Base-by-base conservation (phyloP, 805 yeast species). In the Candida bentonensis region DNA sequence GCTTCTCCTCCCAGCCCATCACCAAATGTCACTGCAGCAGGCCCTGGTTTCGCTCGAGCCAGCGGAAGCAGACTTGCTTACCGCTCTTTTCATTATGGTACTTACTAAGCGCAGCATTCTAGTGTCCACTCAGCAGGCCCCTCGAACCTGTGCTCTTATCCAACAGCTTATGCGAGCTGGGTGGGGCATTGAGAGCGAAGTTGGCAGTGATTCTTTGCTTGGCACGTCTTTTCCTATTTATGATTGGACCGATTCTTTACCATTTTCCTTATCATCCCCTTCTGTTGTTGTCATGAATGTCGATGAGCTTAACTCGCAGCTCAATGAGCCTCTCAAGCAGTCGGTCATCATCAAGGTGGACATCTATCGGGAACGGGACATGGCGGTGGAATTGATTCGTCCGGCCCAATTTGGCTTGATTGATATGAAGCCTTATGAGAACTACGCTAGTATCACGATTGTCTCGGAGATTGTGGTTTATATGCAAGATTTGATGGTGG, bases 401-500 rank as follows among this genome's bases (percentile, higher is more conserved):
- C 36, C 36, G 7, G 17, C n/a, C 13, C 17, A 30, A 4, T 11
- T 30, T 15, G 36, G 17, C 36, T 5, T 13, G 17, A 30, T 30
- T 15, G 17, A 11, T 4, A n/a, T 30, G 13, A 17, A 15, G 5
- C 17, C 11, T 7, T 30, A 30, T 17, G n/a, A 15, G 5, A 17
- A 30, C 5, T 30, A 30, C 36, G 7, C 7, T 5, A 30, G 20
- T 13, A 65, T 73, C 9, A 51, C 47, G n/a, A 56, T 78, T 4
- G 64, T 68, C 0, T 68, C 76, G 0, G 82, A 78, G 44, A 60
- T 78, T 23, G 55, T 55, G 39, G 56, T 79, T 3, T 79, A 78
- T 50, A 67, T 75, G 47, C 73, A 75, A 48, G 83, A 78, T 54
- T 65, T 79, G 13, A 56, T 75, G 2, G 63, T 77, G 2, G 73